Base-by-base conservation (phyloP, 2,329 filamentous ascomycete genomes). In the Calonectria leucothoes region DNA sequence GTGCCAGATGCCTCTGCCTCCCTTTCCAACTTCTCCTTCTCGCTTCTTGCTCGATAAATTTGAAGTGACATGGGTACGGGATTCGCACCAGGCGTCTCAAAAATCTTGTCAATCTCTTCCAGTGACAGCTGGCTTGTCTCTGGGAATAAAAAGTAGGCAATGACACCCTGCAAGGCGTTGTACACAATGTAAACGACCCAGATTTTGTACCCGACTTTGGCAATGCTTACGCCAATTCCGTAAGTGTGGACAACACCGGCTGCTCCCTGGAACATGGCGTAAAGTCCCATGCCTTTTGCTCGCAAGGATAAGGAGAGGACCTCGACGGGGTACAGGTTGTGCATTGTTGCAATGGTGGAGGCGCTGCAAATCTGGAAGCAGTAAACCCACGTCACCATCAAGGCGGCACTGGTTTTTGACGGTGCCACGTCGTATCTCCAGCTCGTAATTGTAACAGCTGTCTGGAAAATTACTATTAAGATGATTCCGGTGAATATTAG, bases 101-200 rank as follows among this genome's bases (percentile, higher is more conserved):
- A 79, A 14, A 78, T 79, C 20, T 73, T 68, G n/a, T 79, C 77
- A 48, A 79, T 79, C 35, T 79, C 77, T 23, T 79, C 77, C 2
- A 79, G 49, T 12, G 76, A 77, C 1, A 79, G 49, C 69, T 78
- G 77, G 59, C 71, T 70, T 4, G 77, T 78, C 59, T 79, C 77
- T 0, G 77, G 77, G 51, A 79, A 79, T 15, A 77, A 31, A 7
- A 77, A 77, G 14, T 78, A 78, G 6, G 77, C 75, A 12, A 69
- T 59, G 3, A 78, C 11, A 5, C 75, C 71, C 23, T 79, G 77
- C 6, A 74, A 6, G 3, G 69, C 55, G 49, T 78, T 79, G 65
- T 78, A 78, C 17, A 69, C 68, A 14, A 78, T 79, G 31, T 79
- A 79, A 0, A 78, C 72, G 0, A 73, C 74, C 77, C 77, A 79